Conservation (phyloP, 305 asterid species). For the Striga hermonthica region DNA sequence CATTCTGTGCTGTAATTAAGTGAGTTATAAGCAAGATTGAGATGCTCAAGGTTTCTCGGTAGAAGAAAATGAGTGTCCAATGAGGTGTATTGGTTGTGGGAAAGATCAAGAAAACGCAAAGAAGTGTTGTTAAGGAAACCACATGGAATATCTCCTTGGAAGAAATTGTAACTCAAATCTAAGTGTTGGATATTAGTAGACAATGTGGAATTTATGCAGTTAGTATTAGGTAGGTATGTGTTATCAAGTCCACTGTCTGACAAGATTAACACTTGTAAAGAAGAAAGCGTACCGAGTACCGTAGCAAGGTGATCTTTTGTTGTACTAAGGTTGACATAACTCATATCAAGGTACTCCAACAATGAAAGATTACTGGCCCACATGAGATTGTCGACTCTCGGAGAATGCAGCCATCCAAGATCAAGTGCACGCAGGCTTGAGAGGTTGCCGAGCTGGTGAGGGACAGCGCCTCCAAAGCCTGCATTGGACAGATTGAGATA, state of each 20-base stretch:
- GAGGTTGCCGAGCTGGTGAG: neutral
- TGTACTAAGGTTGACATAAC: neutral
- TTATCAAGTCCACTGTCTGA: neutral
- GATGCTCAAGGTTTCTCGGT: neutral
- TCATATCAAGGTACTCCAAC: slow-evolving; percentile 13
- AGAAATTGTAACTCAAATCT: neutral
- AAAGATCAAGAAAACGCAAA: slow-evolving; percentile 1
- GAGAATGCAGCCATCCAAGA: slow-evolving; percentile 2
- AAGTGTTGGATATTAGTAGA: neutral
- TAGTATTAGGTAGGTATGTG: neutral
- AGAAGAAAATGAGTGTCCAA: neutral
- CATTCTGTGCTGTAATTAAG: neutral
- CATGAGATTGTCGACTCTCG: neutral
- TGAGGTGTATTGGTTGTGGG: neutral
- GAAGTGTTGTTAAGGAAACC: neutral
- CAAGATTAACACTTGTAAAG: neutral
- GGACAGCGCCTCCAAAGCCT: slow-evolving; percentile 28
- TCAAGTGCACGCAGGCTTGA: slow-evolving; percentile 23
- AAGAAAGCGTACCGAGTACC: slow-evolving; percentile 20
- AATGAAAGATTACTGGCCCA: neutral
- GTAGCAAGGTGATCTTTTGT: neutral
- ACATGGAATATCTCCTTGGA: slow-evolving; percentile 20
- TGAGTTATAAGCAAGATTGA: neutral
- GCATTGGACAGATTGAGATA: neutral
- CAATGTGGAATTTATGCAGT: neutral